Evolutionary conservation across 805 yeast genomes (phyloP), one percentile per base, ranked within the genome.

Genomic region (Metschnikowia continentalis): DNA sequence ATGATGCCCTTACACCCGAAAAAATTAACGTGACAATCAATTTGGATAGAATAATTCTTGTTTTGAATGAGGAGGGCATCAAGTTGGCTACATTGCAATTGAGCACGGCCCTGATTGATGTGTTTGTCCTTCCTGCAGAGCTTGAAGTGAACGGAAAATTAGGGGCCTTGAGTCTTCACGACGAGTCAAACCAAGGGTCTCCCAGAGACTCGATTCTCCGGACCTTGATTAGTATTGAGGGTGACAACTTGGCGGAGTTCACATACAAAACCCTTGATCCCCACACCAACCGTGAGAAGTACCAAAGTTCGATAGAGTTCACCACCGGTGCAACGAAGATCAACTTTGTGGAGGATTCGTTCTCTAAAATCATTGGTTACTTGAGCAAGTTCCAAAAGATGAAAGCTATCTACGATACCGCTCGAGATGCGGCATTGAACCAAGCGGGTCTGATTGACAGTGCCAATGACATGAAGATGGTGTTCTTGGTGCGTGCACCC

Each of bases 381-480:
- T 70, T 90, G 59, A 81, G 81, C 56, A 86, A 86, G 58, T 88
- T 95, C 61, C 85, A 82, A 52, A 79, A 79, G 58, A 89, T 92
- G 96, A 94, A 94, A 66, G 81, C 80, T 3, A 75, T 91, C n/a
- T 95, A 88, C 66, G 99, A 94, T 61, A 73, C 79, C 19, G 96
- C 98, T 0, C 79, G 98, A 51, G 89, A 86, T 60, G 88, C 90
- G 10, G 96, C 98, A 0, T 79, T 90, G 57, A 81, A 86, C 57
- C 96, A 88, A 64, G 94, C 94, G 0, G 81, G 74, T 41, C 83
- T 82, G 54, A 74, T 84, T 40, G 80, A 81, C 47, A 74, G 70
- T 50, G 81, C 88, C 0, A 77, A 72, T 43, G 79, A 76, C 56
- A 82, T 90, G 68, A 82, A 83, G 55, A 79, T 91, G 62, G 87